phyloP scores from a whole-genome alignment of 305 asterid genomes.

The Caryopteris hybrid region DNA sequence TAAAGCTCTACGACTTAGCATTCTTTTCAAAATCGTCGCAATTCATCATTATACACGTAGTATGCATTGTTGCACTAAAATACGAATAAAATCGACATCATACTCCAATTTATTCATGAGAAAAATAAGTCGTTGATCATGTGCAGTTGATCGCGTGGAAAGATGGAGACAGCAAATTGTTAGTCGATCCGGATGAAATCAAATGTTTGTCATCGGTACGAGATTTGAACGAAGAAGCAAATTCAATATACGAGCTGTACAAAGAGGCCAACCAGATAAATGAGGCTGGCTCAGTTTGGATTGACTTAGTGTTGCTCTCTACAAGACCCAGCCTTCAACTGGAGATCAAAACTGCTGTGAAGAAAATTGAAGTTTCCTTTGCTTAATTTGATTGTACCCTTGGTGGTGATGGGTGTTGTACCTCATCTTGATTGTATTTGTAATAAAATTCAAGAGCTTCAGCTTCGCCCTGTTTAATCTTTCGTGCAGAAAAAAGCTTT shows the following conservation, averaged over 20 bases:
- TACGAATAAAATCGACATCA: too few species aligned
- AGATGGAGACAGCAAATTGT: slow-evolving; percentile 62
- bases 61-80: not conserved
- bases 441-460: not conserved
- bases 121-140: too few species aligned
- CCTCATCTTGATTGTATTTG: not conserved
- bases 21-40: not conserved
- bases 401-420: not conserved
- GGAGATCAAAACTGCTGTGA: slow-evolving; percentile 47
- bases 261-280: slow-evolving; percentile 26
- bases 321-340: slow-evolving; percentile 43
- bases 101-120: too few species aligned
- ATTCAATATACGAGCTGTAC: slow-evolving; percentile 60
- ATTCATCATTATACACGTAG: too few species aligned
- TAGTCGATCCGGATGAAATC: slow-evolving; percentile 62
- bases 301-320: slow-evolving; percentile 43
- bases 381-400: not conserved
- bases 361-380: slow-evolving; percentile 41
- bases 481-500: too few species aligned
- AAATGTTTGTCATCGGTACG: slow-evolving; percentile 50
- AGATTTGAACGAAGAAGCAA: slow-evolving; percentile 72
- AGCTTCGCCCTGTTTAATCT: too few species aligned
- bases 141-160: slow-evolving; percentile 90
- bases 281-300: slow-evolving; percentile 62
- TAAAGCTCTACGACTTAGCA: slow-evolving; percentile 16